A percentile compares a stretch with the other conserved stretches of the same genome.
phyloP scores from a whole-genome alignment of 768 basidiomycete genomes.

The Mycena filopes region DNA sequence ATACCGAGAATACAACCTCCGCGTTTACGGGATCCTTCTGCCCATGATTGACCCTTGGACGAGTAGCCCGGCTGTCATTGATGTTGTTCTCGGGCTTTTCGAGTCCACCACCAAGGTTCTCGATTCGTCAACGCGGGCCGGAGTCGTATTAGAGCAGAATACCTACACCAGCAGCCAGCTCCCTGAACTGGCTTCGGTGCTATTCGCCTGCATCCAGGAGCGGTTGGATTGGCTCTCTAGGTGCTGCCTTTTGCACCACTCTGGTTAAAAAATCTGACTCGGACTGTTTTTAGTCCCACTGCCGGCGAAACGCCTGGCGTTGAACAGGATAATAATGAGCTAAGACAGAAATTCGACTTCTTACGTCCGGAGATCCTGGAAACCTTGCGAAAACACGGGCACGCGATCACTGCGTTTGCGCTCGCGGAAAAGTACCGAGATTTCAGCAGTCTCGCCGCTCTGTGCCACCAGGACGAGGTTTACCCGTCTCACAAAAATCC shows the following conservation, averaged over 20 bases:
- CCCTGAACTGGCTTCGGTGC: slow-evolving; percentile 68
- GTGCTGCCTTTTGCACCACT: slow-evolving; percentile 36
- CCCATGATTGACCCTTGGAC: slow-evolving; percentile 88
- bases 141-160: slow-evolving; percentile 35
- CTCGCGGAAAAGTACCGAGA: slow-evolving; percentile 91
- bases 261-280: slow-evolving; percentile 11
- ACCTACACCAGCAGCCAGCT: slow-evolving; percentile 64
- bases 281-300: slow-evolving; percentile 47
- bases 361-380: slow-evolving; percentile 83
- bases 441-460: slow-evolving; percentile 84
- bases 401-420: slow-evolving; percentile 75
- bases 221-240: slow-evolving; percentile 75
- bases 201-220: slow-evolving; percentile 77
- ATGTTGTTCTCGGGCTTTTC: slow-evolving; percentile 78
- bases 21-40: slow-evolving; percentile 81
- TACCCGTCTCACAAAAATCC: slow-evolving; percentile 75
- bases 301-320: slow-evolving; percentile 59
- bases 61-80: slow-evolving; percentile 73
- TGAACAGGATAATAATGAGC: slow-evolving; percentile 65
- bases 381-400: slow-evolving; percentile 76
- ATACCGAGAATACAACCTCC: slow-evolving; percentile 76
- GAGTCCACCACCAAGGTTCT: slow-evolving; percentile 65
- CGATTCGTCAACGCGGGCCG: slow-evolving; percentile 48
- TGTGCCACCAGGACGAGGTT: slow-evolving; percentile 77
- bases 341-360: slow-evolving; percentile 74